A percentile compares a stretch with the other conserved stretches of the same genome.
Evolutionary conservation across 768 basidiomycete genomes (phyloP).

Genomic region (Lactifluus pinguis): DNA sequence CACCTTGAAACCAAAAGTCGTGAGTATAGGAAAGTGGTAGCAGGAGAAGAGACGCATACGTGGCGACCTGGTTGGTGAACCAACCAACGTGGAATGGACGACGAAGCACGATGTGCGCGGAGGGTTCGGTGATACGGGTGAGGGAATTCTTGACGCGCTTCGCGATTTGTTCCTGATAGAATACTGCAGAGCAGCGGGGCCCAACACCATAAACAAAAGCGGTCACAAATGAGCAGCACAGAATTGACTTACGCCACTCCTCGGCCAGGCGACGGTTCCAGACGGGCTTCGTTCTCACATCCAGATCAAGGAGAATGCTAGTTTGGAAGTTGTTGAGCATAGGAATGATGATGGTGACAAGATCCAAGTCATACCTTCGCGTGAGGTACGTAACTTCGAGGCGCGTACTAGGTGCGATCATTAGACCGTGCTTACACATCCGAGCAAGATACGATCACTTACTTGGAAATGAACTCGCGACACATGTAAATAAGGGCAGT

Average conservation of each 20-base stretch:
- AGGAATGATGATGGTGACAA: background rate
- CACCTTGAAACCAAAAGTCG: conserved; percentile 34
- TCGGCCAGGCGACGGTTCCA: conserved; percentile 66
- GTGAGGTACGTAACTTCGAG: conserved; percentile 19
- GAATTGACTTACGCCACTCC: conserved; percentile 60
- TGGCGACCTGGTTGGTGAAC: conserved; percentile 55
- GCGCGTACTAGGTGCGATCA: conserved; percentile 8
- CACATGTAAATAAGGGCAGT: conserved; percentile 36
- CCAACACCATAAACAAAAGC: background rate
- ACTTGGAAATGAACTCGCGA: conserved; percentile 19
- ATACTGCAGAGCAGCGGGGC: conserved; percentile 29
- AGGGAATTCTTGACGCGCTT: conserved; percentile 48
- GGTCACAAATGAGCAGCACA: background rate
- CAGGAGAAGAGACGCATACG: conserved; percentile 32
- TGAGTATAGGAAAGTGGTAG: background rate
- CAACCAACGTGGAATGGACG: conserved; percentile 26
- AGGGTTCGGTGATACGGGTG: conserved; percentile 34
- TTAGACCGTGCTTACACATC: background rate
- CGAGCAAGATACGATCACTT: background rate
- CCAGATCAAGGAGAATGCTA: conserved; percentile 43
- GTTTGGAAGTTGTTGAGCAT: background rate
- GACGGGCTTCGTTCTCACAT: conserved; percentile 38
- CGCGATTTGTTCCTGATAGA: conserved; percentile 60
- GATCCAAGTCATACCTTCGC: conserved; percentile 10
- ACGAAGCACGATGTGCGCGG: conserved; percentile 50